A percentile compares a stretch with the other conserved stretches of the same genome.
Conservation (phyloP, 2,329 filamentous ascomycete species). For the Exophiala lecanii-corni region DNA sequence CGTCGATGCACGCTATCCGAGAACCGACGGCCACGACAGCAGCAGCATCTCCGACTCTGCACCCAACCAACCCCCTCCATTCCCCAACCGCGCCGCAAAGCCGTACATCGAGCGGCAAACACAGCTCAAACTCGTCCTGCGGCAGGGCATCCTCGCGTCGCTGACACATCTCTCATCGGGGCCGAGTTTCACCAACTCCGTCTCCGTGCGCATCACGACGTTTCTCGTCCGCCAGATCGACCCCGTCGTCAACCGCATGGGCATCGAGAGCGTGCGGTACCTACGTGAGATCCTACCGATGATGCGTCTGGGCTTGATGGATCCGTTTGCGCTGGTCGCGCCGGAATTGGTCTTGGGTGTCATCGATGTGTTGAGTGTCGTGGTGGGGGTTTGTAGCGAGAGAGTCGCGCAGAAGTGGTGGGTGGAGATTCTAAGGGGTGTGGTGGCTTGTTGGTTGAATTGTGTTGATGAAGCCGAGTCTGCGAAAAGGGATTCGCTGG, state of each 20-base stretch:
- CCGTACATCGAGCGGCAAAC: conserved; percentile 36
- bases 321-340: conserved; percentile 61
- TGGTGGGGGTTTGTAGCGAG: conserved; percentile 65
- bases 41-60: too few species aligned
- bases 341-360: conserved; percentile 52
- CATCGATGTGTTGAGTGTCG: conserved; percentile 49
- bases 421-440: conserved; percentile 58
- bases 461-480: conserved; percentile 37
- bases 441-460: conserved; percentile 61
- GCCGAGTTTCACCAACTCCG: conserved; percentile 39
- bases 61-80: too few species aligned
- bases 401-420: conserved; percentile 56
- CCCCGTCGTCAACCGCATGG: conserved; percentile 30
- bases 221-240: conserved; percentile 34
- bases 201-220: conserved; percentile 47
- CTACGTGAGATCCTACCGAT: conserved; percentile 63
- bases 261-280: conserved; percentile 37
- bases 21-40: background rate
- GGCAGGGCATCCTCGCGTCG: conserved; percentile 40
- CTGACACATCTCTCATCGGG: conserved; percentile 39
- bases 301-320: conserved; percentile 59
- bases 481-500: conserved; percentile 8
- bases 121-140: conserved; percentile 43
- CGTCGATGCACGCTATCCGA: conserved; percentile 36
- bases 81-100: conserved; percentile 25